A percentile compares a stretch with the other conserved stretches of the same genome.
phyloP scores from a whole-genome alignment of 805 yeast genomes.

The Saccharomyces mikatae region DNA sequence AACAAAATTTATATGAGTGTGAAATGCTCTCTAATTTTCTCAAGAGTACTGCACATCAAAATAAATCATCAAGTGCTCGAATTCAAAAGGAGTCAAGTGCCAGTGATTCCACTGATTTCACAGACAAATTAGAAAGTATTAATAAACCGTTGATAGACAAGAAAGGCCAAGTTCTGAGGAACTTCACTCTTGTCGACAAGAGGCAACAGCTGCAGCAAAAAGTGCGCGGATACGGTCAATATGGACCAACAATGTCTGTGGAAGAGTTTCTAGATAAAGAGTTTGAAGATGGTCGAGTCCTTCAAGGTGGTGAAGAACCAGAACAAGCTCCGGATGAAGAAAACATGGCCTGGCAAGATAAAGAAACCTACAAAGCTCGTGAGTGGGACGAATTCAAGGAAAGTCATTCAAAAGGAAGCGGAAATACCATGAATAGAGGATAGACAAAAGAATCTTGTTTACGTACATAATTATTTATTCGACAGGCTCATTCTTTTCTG shows the following conservation, averaged over 20 bases:
- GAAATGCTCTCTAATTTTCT: constrained; percentile 47
- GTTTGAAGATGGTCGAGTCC: constrained; percentile 74
- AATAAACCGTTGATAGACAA: constrained; percentile 50
- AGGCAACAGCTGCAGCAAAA: constrained; percentile 50
- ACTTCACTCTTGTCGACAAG: constrained; percentile 65
- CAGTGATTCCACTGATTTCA: constrained; percentile 42
- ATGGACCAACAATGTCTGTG: constrained; percentile 85
- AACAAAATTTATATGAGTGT: constrained; percentile 54
- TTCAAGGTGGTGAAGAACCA: constrained; percentile 36
- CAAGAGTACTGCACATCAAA: constrained; percentile 15
- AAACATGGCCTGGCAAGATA: constrained; percentile 49
- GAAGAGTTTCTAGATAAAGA: constrained; percentile 89
- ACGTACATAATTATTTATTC: not conserved
- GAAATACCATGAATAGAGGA: constrained; percentile 73
- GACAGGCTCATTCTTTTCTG: not conserved
- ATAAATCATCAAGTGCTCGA: constrained; percentile 8
- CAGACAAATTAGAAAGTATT: constrained; percentile 53
- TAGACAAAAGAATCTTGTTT: not conserved
- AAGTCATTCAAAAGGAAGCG: constrained; percentile 77
- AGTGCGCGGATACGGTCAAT: constrained; percentile 89
- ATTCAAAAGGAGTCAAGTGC: constrained; percentile 6
- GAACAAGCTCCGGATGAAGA: constrained; percentile 50
- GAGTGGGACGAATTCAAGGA: constrained; percentile 94
- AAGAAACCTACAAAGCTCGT: constrained; percentile 66
- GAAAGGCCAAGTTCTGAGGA: constrained; percentile 72